A percentile compares a stretch with the other conserved stretches of the same genome.
phyloP scores from a whole-genome alignment of 768 basidiomycete genomes.

The Podaxis sp. region DNA sequence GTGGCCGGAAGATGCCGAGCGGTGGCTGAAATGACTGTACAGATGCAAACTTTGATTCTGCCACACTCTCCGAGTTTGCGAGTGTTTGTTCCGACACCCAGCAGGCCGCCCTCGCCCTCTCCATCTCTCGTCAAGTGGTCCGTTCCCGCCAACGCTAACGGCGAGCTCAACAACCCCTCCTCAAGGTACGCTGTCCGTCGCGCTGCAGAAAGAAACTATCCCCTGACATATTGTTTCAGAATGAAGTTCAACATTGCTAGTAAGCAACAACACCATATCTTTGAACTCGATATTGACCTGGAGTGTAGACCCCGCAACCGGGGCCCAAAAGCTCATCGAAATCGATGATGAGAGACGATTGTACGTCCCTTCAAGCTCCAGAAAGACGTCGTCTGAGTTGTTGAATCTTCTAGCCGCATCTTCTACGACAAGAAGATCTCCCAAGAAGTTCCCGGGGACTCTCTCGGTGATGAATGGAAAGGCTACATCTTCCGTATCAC shows the following conservation, averaged over 20 bases:
- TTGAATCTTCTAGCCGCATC: conserved; percentile 59
- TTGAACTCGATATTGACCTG: conserved; percentile 15
- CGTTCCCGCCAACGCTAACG: conserved; percentile 41
- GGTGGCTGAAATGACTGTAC: conserved; percentile 54
- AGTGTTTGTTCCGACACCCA: conserved; percentile 32
- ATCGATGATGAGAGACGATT: conserved; percentile 88
- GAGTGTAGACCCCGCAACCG: conserved; percentile 85
- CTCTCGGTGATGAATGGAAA: conserved; percentile 93
- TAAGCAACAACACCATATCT: conserved; percentile 38
- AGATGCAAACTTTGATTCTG: conserved; percentile 58
- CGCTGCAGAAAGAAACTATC: background rate
- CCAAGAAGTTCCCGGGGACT: conserved; percentile 90
- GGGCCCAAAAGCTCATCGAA: conserved; percentile 95
- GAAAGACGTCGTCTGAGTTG: background rate
- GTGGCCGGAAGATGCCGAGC: conserved; percentile 32
- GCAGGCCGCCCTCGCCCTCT: conserved; percentile 22
- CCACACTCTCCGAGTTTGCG: conserved; percentile 18
- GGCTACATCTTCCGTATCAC: conserved; percentile 97
- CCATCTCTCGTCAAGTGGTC: conserved; percentile 34
- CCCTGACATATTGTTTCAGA: conserved; percentile 32
- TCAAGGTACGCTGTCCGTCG: conserved; percentile 27
- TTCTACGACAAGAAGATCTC: conserved; percentile 98
- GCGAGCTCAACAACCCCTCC: conserved; percentile 35
- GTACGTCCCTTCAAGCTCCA: conserved; percentile 39
- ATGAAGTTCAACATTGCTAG: conserved; percentile 99